Evolutionary conservation across 768 basidiomycete species (phyloP).

Genomic region (Hydnomerulius pinastri): DNA sequence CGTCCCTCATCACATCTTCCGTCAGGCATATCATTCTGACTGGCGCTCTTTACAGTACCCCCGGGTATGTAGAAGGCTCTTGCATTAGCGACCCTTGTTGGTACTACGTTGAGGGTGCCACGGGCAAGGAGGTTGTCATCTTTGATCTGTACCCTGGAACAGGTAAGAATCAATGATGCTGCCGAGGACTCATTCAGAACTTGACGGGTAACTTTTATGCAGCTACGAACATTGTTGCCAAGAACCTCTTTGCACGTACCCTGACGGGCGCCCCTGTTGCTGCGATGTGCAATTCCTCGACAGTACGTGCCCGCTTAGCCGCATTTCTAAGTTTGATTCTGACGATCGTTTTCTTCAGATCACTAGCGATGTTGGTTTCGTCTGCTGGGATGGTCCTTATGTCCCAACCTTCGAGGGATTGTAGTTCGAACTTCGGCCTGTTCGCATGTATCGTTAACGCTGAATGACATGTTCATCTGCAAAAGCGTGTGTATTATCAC

Average conservation of each 20-base stretch:
- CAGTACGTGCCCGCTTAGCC: conserved; percentile 37
- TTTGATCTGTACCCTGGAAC: conserved; percentile 61
- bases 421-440: too few relatives aligned
- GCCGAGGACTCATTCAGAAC: too few relatives aligned
- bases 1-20: too few relatives aligned
- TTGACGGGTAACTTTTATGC: too few relatives aligned
- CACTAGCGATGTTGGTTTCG: conserved; percentile 49
- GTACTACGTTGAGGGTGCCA: conserved; percentile 55
- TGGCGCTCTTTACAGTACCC: conserved; percentile 24
- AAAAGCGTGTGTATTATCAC: conserved; percentile 28
- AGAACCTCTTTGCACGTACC: conserved; percentile 48
- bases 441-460: too few relatives aligned
- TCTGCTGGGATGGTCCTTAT: conserved; percentile 49
- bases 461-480: conserved; percentile 11
- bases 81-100: conserved; percentile 64
- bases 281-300: conserved; percentile 57
- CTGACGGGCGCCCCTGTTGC: conserved; percentile 43
- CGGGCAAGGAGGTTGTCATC: conserved; percentile 59
- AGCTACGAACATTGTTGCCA: conserved; percentile 52
- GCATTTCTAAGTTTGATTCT: neutral
- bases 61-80: conserved; percentile 55
- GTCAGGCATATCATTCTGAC: neutral
- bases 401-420: conserved; percentile 38
- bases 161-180: too few relatives aligned
- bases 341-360: conserved; percentile 31